Conservation (phyloP, 345 rosid species). For the Abelmoschus esculentus region DNA sequence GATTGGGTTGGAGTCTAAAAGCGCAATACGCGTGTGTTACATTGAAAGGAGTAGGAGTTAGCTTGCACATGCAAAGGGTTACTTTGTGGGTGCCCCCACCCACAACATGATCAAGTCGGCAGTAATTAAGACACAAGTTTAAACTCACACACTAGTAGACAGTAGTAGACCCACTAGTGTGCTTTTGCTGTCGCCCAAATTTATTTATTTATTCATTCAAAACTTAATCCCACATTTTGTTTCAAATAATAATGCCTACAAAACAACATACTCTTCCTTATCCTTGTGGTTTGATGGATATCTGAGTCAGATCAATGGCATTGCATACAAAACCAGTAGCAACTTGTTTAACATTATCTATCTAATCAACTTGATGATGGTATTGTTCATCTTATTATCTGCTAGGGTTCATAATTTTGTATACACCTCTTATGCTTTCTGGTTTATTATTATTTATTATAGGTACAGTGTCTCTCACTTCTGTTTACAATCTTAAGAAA, state of each 20-base stretch:
- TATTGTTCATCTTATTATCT: not conserved
- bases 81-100: not conserved
- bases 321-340: not conserved
- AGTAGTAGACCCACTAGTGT: conserved; percentile 7
- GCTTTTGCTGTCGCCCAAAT: conserved; percentile 9
- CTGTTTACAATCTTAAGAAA: no score
- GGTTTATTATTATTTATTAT: no score
- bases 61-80: conserved; percentile 22
- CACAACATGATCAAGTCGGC: not conserved
- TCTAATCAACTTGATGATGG: not conserved
- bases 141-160: not conserved
- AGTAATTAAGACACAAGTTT: not conserved
- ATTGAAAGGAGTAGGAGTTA: not conserved
- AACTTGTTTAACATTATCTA: not conserved
- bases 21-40: not conserved
- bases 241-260: not conserved
- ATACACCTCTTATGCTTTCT: no score
- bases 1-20: conserved; percentile 12
- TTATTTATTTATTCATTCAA: not conserved
- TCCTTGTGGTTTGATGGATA: conserved; percentile 4
- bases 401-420: not conserved
- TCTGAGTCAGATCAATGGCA: conserved; percentile 16
- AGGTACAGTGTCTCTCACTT: no score
- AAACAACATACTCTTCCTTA: not conserved
- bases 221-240: not conserved